Percentiles rank a stretch among this genome's conserved stretches.
Evolutionary conservation across 345 rosid genomes (phyloP).

Genomic region (Dipteronia sinensis): DNA sequence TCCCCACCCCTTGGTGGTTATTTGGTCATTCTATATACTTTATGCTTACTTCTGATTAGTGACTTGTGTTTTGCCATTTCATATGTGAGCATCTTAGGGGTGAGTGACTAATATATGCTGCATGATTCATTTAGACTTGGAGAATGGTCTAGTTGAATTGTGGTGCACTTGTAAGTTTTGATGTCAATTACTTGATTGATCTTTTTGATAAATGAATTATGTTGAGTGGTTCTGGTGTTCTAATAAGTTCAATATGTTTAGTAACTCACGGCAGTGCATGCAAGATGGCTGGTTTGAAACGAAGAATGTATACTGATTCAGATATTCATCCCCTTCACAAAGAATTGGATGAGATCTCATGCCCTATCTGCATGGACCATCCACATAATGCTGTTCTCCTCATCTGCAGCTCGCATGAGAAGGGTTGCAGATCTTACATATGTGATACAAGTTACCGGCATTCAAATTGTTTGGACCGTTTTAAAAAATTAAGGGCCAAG

Average conservation of each 20-base stretch:
- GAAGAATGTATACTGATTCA: constrained; percentile 70
- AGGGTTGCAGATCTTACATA: constrained; percentile 91
- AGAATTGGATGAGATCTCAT: constrained; percentile 86
- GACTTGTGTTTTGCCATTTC: constrained; percentile 9
- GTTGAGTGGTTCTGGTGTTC: constrained; percentile 31
- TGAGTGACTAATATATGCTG: background rate
- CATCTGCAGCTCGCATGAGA: constrained; percentile 81
- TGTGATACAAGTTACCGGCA: constrained; percentile 94
- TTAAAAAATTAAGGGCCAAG: constrained; percentile 61
- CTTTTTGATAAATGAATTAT: constrained; percentile 14
- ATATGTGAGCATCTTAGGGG: background rate
- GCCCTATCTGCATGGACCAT: constrained; percentile 98
- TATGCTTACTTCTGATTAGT: background rate
- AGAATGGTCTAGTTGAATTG: background rate
- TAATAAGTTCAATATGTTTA: constrained; percentile 61
- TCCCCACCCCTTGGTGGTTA: background rate
- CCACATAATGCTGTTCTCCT: constrained; percentile 97
- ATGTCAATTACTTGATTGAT: constrained; percentile 14
- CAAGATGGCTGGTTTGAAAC: constrained; percentile 98
- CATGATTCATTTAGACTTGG: background rate
- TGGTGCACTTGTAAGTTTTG: background rate
- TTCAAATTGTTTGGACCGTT: constrained; percentile 88
- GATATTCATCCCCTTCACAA: constrained; percentile 70
- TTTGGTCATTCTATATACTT: background rate
- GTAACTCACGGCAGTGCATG: constrained; percentile 73